These are phyloP conservation scores for Aspergillus sp. DNA, from an alignment of 2,329 filamentous ascomycete species.

Conservation along the genomic window DNA sequence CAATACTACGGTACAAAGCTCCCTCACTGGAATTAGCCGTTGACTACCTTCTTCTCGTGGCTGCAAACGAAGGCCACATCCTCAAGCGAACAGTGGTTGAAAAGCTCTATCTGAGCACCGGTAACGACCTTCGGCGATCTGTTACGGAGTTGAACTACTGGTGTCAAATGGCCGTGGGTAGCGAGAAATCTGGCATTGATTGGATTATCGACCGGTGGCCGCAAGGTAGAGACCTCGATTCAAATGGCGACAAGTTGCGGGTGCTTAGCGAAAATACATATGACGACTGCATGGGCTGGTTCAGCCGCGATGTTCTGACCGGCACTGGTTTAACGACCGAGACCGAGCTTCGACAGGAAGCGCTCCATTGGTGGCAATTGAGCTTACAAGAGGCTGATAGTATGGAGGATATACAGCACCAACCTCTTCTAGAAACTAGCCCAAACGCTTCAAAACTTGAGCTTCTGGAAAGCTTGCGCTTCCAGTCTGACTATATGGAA, in stretches of 20 bases:
- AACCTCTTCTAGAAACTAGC: conserved; percentile 1
- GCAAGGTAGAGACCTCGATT: conserved; percentile 66
- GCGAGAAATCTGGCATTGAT: conserved; percentile 80
- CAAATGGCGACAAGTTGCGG: conserved; percentile 66
- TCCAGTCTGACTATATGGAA: conserved; percentile 33
- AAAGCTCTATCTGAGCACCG: conserved; percentile 68
- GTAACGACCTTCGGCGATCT: conserved; percentile 73
- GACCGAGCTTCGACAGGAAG: conserved; percentile 63
- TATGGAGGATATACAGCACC: conserved; percentile 30
- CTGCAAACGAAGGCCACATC: conserved; percentile 85
- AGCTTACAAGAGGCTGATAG: conserved; percentile 60
- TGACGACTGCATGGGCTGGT: conserved; percentile 71
- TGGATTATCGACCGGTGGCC: conserved; percentile 86
- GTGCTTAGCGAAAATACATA: conserved; percentile 84
- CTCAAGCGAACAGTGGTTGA: conserved; percentile 66
- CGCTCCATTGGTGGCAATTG: conserved; percentile 67
- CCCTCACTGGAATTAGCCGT: conserved; percentile 68
- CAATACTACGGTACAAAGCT: conserved; percentile 72
- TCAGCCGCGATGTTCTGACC: conserved; percentile 61
- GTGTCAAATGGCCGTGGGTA: conserved; percentile 95
- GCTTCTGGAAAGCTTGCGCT: conserved; percentile 27
- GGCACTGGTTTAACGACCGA: conserved; percentile 49
- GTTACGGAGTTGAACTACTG: conserved; percentile 88
- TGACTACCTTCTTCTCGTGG: conserved; percentile 78
- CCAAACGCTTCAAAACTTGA: conserved; percentile 18